Percentiles rank a stretch among this genome's conserved stretches.
Conservation (phyloP, 2,329 filamentous ascomycete species). For the Venturia effusa region DNA sequence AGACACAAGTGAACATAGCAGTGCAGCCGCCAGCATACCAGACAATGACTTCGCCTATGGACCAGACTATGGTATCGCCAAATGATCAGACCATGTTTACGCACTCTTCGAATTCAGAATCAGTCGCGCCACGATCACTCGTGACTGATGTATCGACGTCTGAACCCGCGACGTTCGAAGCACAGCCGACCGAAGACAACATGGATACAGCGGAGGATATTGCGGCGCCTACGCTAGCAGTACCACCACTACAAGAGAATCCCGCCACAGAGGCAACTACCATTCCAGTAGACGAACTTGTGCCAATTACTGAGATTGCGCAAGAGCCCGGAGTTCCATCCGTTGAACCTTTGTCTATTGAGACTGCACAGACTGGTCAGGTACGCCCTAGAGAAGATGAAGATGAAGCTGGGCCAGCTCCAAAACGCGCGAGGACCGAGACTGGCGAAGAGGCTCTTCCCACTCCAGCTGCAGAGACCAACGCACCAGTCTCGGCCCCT, state of each 20-base stretch:
- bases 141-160: background rate
- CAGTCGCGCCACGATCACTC: background rate
- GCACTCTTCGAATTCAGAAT: background rate
- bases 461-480: slow-evolving; percentile 24
- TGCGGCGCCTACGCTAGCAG: background rate
- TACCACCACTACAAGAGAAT: background rate
- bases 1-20: background rate
- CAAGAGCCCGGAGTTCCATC: background rate
- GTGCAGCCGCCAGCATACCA: background rate
- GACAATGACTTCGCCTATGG: background rate
- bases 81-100: background rate
- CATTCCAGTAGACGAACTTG: background rate
- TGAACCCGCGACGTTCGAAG: background rate
- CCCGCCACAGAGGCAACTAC: background rate
- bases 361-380: background rate
- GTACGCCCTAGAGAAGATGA: slow-evolving; percentile 38
- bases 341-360: background rate
- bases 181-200: background rate
- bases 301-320: background rate
- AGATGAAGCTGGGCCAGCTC: slow-evolving; percentile 49
- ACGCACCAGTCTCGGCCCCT: slow-evolving; percentile 5
- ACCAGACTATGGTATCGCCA: background rate
- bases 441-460: slow-evolving; percentile 33
- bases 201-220: slow-evolving; percentile 8
- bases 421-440: slow-evolving; percentile 74